Percentiles rank a stretch among this genome's conserved stretches.
phyloP scores from a whole-genome alignment of 2,329 filamentous ascomycete species.

The Pestalotiopsis sp. region DNA sequence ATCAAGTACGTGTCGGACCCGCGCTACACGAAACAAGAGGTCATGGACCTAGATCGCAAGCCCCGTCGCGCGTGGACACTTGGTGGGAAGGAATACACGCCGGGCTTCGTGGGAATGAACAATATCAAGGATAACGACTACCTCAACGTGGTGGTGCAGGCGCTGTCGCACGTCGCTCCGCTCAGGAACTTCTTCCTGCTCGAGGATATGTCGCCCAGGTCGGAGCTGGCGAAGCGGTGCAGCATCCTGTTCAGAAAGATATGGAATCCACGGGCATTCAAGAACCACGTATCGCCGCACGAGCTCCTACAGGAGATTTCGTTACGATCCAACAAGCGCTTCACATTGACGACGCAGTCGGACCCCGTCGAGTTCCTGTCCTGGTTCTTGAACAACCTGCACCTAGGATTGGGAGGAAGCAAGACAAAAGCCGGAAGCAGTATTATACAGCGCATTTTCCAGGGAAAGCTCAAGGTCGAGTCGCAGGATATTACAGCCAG shows the following conservation, averaged over 20 bases:
- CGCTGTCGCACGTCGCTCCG: conserved; percentile 85
- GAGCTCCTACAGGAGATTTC: conserved; percentile 95
- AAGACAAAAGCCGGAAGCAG: conserved; percentile 83
- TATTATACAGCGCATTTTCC: conserved; percentile 90
- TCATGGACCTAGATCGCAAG: conserved; percentile 74
- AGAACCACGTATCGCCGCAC: conserved; percentile 94
- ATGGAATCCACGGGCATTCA: conserved; percentile 97
- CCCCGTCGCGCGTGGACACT: conserved; percentile 73
- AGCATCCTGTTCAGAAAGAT: conserved; percentile 93
- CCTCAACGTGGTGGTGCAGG: conserved; percentile 91
- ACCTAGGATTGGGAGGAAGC: conserved; percentile 87
- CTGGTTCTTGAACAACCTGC: conserved; percentile 97
- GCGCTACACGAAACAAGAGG: conserved; percentile 78
- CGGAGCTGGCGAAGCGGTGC: conserved; percentile 86
- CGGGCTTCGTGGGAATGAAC: conserved; percentile 98
- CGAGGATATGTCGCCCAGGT: conserved; percentile 71
- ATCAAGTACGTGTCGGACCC: conserved; percentile 98
- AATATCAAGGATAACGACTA: conserved; percentile 99
- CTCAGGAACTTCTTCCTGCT: conserved; percentile 91
- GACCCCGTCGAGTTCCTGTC: conserved; percentile 96
- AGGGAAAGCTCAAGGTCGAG: conserved; percentile 89
- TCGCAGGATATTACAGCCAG: conserved; percentile 92
- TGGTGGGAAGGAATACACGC: conserved; percentile 81
- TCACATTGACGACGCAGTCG: conserved; percentile 86
- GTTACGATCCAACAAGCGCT: conserved; percentile 86